Percentiles rank a stretch among this genome's conserved stretches.
phyloP scores from a whole-genome alignment of 768 basidiomycete genomes.

The Boletus rex-veris region DNA sequence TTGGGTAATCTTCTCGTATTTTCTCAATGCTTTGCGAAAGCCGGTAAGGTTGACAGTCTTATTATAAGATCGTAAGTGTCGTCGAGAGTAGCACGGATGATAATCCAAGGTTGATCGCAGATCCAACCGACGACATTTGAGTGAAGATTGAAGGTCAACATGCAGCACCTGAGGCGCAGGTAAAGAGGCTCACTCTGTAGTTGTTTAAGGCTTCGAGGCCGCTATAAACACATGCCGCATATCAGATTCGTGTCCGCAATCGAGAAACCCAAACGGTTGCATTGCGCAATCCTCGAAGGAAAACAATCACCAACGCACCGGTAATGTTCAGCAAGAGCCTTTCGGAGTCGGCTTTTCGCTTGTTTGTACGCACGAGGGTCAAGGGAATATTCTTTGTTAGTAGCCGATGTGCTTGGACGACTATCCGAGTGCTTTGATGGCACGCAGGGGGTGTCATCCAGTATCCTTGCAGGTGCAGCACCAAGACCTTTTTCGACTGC shows the following conservation, averaged over 20 bases:
- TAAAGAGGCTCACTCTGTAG: slow-evolving; percentile 61
- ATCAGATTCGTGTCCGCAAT: slow-evolving; percentile 9
- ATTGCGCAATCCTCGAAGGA: neutral
- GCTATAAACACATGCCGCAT: slow-evolving; percentile 33
- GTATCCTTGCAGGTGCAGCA: neutral
- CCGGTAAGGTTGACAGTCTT: slow-evolving; percentile 87
- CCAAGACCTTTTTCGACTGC: neutral
- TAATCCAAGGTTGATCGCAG: neutral
- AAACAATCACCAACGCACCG: slow-evolving; percentile 39
- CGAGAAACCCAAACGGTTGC: neutral
- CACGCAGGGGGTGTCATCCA: neutral
- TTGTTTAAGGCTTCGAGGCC: slow-evolving; percentile 83
- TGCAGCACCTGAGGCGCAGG: neutral
- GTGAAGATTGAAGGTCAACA: neutral
- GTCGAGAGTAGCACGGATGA: neutral
- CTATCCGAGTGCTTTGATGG: neutral
- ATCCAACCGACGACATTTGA: neutral
- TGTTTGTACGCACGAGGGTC: slow-evolving; percentile 78
- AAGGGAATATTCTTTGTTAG: slow-evolving; percentile 17
- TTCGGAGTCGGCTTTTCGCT: slow-evolving; percentile 83
- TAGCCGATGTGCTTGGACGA: neutral
- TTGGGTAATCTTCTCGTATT: slow-evolving; percentile 78
- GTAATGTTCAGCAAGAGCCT: slow-evolving; percentile 82
- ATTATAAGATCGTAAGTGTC: neutral
- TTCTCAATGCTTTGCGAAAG: slow-evolving; percentile 82